phyloP scores from a whole-genome alignment of 2,329 filamentous ascomycete species.

The Exophiala calicioides region DNA sequence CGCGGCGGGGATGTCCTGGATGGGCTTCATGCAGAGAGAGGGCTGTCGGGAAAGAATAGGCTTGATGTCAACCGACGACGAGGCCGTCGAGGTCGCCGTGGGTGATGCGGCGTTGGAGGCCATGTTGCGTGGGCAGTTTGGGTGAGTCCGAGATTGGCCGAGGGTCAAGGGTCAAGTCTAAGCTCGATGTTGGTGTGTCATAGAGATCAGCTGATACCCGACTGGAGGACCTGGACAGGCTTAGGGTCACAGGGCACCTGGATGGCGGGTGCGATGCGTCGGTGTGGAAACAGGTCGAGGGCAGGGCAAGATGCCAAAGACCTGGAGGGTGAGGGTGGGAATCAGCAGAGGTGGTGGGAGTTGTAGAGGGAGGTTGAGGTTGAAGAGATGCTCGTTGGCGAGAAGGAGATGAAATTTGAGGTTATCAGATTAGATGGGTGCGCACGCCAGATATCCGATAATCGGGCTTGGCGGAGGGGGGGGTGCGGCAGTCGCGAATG shows the following conservation, averaged over 20 bases:
- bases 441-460: no score
- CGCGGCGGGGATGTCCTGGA: conserved; percentile 29
- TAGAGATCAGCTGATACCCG: no score
- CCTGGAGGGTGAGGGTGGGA: not conserved
- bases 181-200: conserved; percentile 2
- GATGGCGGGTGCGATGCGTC: not conserved
- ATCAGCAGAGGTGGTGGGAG: not conserved
- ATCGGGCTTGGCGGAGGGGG: conserved; percentile 21
- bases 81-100: conserved; percentile 10
- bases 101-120: conserved; percentile 20
- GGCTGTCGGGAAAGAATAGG: conserved; percentile 23
- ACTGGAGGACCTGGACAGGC: not conserved
- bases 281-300: not conserved
- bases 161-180: conserved; percentile 19
- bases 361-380: not conserved
- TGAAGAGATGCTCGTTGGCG: conserved; percentile 14
- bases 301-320: not conserved
- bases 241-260: no score
- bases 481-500: conserved; percentile 1
- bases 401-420: conserved; percentile 27
- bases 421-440: conserved; percentile 38
- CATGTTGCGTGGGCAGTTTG: conserved; percentile 14
- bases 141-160: conserved; percentile 30
- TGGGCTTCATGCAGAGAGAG: conserved; percentile 30
- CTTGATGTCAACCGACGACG: conserved; percentile 17